Evolutionary conservation across 2,329 filamentous ascomycete species (phyloP).

Genomic region (Tympanopsis confertula): DNA sequence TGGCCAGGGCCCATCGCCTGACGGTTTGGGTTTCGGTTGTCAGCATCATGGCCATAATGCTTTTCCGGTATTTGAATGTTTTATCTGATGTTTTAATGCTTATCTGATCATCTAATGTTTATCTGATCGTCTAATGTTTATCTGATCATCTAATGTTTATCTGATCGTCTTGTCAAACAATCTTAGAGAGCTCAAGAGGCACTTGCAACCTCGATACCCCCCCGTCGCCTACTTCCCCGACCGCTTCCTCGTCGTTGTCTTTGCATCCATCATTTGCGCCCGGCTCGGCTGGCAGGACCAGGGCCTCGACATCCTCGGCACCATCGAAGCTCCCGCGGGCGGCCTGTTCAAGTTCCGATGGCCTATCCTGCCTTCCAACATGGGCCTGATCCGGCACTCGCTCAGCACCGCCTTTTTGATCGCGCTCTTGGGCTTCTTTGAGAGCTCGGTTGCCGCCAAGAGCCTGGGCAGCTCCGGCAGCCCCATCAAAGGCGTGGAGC

Average conservation of each 20-base stretch:
- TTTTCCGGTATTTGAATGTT: conserved; percentile 36
- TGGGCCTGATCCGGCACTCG: conserved; percentile 53
- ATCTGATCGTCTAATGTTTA: too few relatives aligned
- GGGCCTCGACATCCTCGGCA: conserved; percentile 55
- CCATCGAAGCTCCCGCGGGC: conserved; percentile 43
- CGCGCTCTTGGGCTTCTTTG: conserved; percentile 63
- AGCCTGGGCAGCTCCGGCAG: conserved; percentile 38
- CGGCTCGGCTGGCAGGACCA: conserved; percentile 46
- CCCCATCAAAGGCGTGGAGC: conserved; percentile 45
- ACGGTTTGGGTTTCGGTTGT: conserved; percentile 52
- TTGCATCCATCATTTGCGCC: conserved; percentile 55
- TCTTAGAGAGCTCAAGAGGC: conserved; percentile 47
- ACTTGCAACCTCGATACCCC: conserved; percentile 49
- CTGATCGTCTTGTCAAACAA: not conserved
- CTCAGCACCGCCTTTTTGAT: conserved; percentile 62
- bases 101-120: too few relatives aligned
- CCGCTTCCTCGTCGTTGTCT: conserved; percentile 56
- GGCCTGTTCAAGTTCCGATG: conserved; percentile 50
- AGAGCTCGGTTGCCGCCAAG: conserved; percentile 64
- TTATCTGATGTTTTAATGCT: too few relatives aligned
- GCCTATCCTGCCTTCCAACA: conserved; percentile 48
- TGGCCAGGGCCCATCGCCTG: conserved; percentile 40
- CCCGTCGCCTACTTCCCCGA: conserved; percentile 60
- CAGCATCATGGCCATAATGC: conserved; percentile 57
- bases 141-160: conserved; percentile 6